phyloP scores from a whole-genome alignment of 2,329 filamentous ascomycete species.

The Atkinsonella texensis region DNA sequence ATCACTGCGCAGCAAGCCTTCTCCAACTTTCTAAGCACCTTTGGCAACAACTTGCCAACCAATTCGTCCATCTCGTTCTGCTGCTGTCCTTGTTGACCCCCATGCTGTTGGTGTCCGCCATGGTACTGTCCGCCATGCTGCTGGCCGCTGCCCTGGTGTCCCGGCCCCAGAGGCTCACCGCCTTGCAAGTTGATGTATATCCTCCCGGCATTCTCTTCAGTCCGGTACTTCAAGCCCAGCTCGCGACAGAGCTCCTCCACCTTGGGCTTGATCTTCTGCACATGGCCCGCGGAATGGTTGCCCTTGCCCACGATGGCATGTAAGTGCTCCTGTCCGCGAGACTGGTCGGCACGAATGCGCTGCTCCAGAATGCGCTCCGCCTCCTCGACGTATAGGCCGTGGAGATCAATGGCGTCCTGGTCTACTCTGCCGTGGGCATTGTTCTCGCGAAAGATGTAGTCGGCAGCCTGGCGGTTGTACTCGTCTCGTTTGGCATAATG shows the following conservation, averaged over 20 bases:
- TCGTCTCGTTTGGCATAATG: conserved; percentile 77
- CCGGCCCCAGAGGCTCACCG: conserved; percentile 43
- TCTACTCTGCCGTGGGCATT: conserved; percentile 66
- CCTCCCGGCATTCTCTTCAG: conserved; percentile 79
- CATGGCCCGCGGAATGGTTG: conserved; percentile 68
- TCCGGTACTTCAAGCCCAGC: conserved; percentile 68
- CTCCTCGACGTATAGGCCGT: conserved; percentile 90
- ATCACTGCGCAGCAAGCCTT: conserved; percentile 65
- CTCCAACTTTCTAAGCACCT: conserved; percentile 51
- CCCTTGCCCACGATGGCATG: conserved; percentile 96
- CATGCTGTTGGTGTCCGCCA: conserved; percentile 23
- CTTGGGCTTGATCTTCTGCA: conserved; percentile 92
- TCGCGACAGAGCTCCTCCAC: conserved; percentile 81
- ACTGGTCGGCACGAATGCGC: conserved; percentile 66
- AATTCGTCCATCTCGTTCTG: conserved; percentile 46
- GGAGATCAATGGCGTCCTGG: conserved; percentile 80
- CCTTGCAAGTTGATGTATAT: conserved; percentile 83
- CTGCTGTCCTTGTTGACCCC: conserved; percentile 29
- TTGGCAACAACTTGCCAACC: conserved; percentile 48
- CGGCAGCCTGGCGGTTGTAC: conserved; percentile 83
- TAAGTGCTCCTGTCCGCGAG: conserved; percentile 65
- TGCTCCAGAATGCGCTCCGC: conserved; percentile 82
- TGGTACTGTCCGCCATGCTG: conserved; percentile 27
- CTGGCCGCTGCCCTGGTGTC: conserved; percentile 5
- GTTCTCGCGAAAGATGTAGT: conserved; percentile 93